These are phyloP conservation scores for Fomitopsis palustris DNA, from an alignment of 1,284 basidiomycete species.

Conservation along the genomic window DNA sequence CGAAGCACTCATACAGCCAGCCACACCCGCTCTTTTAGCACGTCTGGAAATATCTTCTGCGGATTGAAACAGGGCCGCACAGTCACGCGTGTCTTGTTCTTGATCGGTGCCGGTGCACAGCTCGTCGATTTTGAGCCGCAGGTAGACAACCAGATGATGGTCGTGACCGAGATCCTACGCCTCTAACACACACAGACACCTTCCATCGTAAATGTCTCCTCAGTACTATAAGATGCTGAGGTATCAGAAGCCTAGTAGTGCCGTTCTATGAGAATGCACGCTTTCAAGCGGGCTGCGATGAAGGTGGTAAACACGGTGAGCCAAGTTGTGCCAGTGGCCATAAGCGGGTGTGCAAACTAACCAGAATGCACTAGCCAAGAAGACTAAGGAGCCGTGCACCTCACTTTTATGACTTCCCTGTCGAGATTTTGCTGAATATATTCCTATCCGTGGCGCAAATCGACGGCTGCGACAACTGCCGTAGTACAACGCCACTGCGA, in stretches of 20 bases:
- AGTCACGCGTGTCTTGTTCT: not conserved
- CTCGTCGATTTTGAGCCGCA: not conserved
- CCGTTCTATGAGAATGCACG: not conserved
- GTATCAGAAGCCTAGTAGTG: not conserved
- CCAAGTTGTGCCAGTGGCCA: not conserved
- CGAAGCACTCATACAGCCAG: too few relatives aligned
- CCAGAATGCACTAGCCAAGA: not conserved
- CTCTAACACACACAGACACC: not conserved
- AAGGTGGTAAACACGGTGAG: not conserved
- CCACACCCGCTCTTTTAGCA: too few relatives aligned
- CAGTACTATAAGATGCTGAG: not conserved
- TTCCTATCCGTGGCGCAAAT: not conserved
- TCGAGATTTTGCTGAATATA: not conserved
- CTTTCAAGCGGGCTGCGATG: not conserved
- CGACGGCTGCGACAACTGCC: not conserved
- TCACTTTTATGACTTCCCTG: not conserved
- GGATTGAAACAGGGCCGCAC: not conserved
- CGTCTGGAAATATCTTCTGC: too few relatives aligned
- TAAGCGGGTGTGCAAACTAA: too few relatives aligned
- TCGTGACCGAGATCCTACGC: not conserved
- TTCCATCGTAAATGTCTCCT: too few relatives aligned
- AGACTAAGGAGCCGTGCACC: too few relatives aligned
- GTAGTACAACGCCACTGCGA: not conserved
- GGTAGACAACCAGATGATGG: not conserved
- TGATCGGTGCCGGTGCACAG: not conserved